phyloP scores from a whole-genome alignment of 1,284 basidiomycete genomes.

The Tilletia indica region DNA sequence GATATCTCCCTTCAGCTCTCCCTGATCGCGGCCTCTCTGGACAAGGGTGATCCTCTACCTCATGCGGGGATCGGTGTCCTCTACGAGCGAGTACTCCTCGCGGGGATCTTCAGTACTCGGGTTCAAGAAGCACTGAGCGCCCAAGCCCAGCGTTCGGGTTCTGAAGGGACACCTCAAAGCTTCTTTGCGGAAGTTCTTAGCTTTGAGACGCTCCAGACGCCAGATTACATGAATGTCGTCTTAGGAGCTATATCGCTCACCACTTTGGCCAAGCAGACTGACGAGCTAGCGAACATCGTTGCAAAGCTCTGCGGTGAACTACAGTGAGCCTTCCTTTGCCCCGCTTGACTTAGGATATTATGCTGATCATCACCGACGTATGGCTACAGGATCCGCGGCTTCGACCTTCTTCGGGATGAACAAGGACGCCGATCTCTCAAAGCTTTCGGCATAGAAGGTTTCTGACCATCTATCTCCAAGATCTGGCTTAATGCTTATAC shows the following conservation, averaged over 20 bases:
- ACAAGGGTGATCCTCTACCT: constrained; percentile 33
- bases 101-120: constrained; percentile 16
- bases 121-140: constrained; percentile 11
- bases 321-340: not conserved
- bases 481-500: too few species aligned
- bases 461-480: too few species aligned
- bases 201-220: constrained; percentile 31
- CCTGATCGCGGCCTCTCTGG: constrained; percentile 34
- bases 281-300: not conserved
- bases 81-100: constrained; percentile 20
- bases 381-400: not conserved
- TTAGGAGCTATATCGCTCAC: not conserved
- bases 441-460: not conserved
- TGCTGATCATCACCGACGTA: not conserved
- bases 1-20: constrained; percentile 38
- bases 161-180: constrained; percentile 20
- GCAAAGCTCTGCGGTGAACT: not conserved
- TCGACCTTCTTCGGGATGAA: not conserved
- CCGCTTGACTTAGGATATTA: not conserved
- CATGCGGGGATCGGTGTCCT: constrained; percentile 24
- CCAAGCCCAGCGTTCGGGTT: constrained; percentile 11
- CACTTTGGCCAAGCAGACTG: not conserved
- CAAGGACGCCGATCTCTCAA: not conserved
- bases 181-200: constrained; percentile 23
- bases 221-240: constrained; percentile 31